A percentile compares a stretch with the other conserved stretches of the same genome.
phyloP scores from a whole-genome alignment of 305 asterid species.

The Striga hermonthica region DNA sequence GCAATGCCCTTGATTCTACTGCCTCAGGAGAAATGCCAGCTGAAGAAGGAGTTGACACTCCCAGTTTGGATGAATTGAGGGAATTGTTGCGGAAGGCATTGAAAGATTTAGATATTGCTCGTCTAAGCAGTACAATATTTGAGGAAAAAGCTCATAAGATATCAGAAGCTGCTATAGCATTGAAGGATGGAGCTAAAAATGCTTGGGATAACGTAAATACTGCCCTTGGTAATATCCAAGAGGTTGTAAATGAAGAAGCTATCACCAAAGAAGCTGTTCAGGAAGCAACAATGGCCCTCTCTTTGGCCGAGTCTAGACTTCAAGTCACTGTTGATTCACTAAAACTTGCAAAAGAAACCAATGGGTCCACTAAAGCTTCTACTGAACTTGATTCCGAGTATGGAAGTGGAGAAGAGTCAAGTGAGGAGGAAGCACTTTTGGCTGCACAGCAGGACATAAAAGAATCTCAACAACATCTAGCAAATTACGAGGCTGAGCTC shows the following conservation, averaged over 20 bases:
- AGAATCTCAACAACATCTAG: slow-evolving; percentile 58
- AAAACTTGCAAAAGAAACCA: slow-evolving; percentile 44
- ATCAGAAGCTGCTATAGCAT: slow-evolving; percentile 89
- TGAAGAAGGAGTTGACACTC: slow-evolving; percentile 41
- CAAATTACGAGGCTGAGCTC: slow-evolving; percentile 66
- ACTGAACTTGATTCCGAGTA: slow-evolving; percentile 36
- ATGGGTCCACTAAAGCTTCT: slow-evolving; percentile 38
- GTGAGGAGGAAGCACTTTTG: slow-evolving; percentile 54
- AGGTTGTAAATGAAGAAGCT: slow-evolving; percentile 63
- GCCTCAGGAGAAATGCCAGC: slow-evolving; percentile 38
- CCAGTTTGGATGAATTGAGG: slow-evolving; percentile 71
- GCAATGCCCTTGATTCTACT: slow-evolving; percentile 42
- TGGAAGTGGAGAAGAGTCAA: slow-evolving; percentile 43
- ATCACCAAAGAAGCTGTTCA: slow-evolving; percentile 72
- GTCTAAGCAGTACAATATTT: slow-evolving; percentile 64
- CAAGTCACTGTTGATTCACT: slow-evolving; percentile 54
- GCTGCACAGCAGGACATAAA: slow-evolving; percentile 59
- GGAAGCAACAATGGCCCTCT: slow-evolving; percentile 66
- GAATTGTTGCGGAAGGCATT: slow-evolving; percentile 73
- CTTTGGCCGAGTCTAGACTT: slow-evolving; percentile 79
- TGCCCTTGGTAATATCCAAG: slow-evolving; percentile 53
- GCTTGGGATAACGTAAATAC: slow-evolving; percentile 60
- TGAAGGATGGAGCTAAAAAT: slow-evolving; percentile 77
- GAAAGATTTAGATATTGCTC: slow-evolving; percentile 75
- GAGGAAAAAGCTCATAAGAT: slow-evolving; percentile 92